Evolutionary conservation across 352 stramenopile genomes (phyloP).

Genomic region (Plasmopara viticola): DNA sequence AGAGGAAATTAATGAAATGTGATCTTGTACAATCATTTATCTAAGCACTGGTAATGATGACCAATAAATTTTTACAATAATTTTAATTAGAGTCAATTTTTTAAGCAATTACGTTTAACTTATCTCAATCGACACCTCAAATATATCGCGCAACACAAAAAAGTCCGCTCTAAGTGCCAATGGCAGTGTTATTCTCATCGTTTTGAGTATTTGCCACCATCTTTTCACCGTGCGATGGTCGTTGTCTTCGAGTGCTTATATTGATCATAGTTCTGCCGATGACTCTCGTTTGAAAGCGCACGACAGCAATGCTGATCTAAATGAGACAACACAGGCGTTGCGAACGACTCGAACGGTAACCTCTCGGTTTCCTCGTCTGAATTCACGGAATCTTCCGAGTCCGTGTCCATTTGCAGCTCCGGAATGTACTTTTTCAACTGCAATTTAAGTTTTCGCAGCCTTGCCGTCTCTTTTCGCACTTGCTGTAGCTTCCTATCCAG

Average conservation of each 20-base stretch:
- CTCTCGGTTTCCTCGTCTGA: slow-evolving; percentile 23
- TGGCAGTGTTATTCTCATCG: background rate
- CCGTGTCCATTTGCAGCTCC: slow-evolving; percentile 36
- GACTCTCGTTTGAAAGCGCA: slow-evolving; percentile 6
- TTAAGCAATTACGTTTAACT: background rate
- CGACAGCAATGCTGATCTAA: slow-evolving; percentile 5
- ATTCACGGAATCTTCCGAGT: slow-evolving; percentile 36
- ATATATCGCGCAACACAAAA: background rate
- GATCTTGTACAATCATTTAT: no score
- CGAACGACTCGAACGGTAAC: slow-evolving; percentile 13
- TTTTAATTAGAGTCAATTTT: no score
- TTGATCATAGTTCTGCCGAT: background rate
- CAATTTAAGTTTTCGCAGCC: slow-evolving; percentile 30
- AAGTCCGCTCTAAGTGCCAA: background rate
- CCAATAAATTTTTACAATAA: no score
- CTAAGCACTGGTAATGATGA: no score
- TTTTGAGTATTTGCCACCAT: background rate
- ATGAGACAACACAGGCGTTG: background rate
- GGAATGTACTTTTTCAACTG: slow-evolving; percentile 48
- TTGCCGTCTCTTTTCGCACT: slow-evolving; percentile 33
- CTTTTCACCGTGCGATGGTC: background rate
- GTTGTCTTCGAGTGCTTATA: background rate
- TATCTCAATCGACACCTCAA: background rate
- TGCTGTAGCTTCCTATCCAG: slow-evolving; percentile 43
- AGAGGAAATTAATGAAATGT: no score